Evolutionary conservation across 768 basidiomycete species (phyloP), one percentile per base, ranked within the genome.

Genomic region (Lanmaoa rubissima): DNA sequence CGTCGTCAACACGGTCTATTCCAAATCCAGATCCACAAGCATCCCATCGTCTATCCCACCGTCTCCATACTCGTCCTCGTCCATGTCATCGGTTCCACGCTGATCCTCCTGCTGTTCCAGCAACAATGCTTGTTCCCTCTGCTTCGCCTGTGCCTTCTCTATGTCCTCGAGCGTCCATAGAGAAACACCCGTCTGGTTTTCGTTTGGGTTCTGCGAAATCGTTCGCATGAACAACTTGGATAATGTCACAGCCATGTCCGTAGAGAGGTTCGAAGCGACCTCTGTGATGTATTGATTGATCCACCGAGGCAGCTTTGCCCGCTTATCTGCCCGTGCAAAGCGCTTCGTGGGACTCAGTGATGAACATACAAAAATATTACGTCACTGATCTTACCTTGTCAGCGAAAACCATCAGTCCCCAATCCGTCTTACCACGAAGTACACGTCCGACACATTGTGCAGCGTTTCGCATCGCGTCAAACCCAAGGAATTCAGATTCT

Each of bases 201-300:
- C 95, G 61, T 94, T 94, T 45, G 91, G 91, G 66, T 95, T 96
- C 75, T 99, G 97, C 13, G 96, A 98, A 67, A 99, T 99, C n/a
- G 90, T 89, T 9, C 97, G 86, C 85, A 99, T 95, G 76, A 99
- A 99, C 32, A 93, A 77, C 74, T 98, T 97, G 53, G 94, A 93
- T 52, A 97, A 76, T 4, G 92, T 93, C 59, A 98, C 74, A 4
- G 94, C 94, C 92, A 97, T 97, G 72, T 99, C 97, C 10, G 95
- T 98, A 13, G 97, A 98, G 48, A 99, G 79, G 73, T 98, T 99
- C 11, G 97, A 90, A 19, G 94, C 92, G 0, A 94, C 90, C 71
- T 98, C 97, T n/a, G 94, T 97, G 66, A 99, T 98, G 70, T 97
- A 98, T 68, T 96, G 94, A 70, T 98, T 98, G 64, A 99, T 98